Evolutionary conservation across 2,329 filamentous ascomycete genomes (phyloP).

Genomic region (Trichoderma arundinaceum): DNA sequence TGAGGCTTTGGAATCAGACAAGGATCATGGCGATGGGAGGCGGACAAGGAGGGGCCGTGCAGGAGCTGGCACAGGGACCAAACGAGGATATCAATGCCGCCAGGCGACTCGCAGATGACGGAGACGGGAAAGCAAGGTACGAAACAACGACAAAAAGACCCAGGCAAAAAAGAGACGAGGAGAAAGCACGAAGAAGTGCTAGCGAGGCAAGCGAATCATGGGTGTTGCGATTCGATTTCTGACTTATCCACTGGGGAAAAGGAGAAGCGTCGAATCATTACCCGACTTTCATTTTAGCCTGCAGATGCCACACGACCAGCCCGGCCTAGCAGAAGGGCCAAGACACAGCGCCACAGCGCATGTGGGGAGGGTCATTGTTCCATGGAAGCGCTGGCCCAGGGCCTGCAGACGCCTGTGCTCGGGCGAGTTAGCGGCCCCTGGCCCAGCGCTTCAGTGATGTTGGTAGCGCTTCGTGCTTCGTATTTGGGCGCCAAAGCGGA

Average conservation of each 20-base stretch:
- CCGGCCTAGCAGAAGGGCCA: slow-evolving; percentile 4
- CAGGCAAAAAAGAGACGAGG: slow-evolving; percentile 10
- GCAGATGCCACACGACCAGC: slow-evolving; percentile 25
- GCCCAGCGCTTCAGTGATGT: slow-evolving; percentile 18
- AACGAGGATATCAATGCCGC: slow-evolving; percentile 7
- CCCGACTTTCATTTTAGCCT: slow-evolving; percentile 23
- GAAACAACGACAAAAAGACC: not conserved
- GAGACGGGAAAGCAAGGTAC: slow-evolving; percentile 4
- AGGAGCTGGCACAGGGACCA: slow-evolving; percentile 4
- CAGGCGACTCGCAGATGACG: slow-evolving; percentile 3
- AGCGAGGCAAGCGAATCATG: slow-evolving; percentile 31
- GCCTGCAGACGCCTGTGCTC: slow-evolving; percentile 17
- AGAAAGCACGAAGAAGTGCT: slow-evolving; percentile 18
- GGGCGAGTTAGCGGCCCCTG: slow-evolving; percentile 17
- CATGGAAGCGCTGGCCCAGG: slow-evolving; percentile 16
- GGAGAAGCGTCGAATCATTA: slow-evolving; percentile 30
- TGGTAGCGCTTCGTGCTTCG: not conserved
- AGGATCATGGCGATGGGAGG: slow-evolving; percentile 31
- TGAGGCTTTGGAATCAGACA: slow-evolving; percentile 27
- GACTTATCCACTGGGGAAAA: slow-evolving; percentile 26
- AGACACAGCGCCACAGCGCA: slow-evolving; percentile 25
- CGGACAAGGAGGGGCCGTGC: slow-evolving; percentile 21
- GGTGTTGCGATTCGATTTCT: slow-evolving; percentile 28
- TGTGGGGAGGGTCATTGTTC: slow-evolving; percentile 17
- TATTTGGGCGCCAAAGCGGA: slow-evolving; percentile 6